Evolutionary conservation across 345 rosid species (phyloP), one percentile per base, ranked within the genome.

Genomic region (Arabidopsis thaliana): DNA sequence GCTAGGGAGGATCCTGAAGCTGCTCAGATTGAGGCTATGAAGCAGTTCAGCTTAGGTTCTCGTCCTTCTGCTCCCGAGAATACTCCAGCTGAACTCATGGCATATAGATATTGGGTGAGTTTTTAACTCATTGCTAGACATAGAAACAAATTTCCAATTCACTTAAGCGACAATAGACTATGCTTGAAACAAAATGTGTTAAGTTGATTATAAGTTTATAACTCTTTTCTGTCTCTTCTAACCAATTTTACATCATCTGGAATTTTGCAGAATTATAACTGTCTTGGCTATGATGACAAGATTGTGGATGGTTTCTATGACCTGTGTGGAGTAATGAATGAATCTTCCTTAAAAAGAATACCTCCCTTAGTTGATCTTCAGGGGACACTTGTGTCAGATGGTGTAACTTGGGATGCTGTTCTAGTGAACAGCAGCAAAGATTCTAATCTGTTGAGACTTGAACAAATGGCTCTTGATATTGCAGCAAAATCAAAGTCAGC

Each of bases 1-100:
- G 96, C 96, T 7, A 93, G 83, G 77, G 98, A 93, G 86, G 98
- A 93, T 82, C 98, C 98, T 63, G 98, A 93, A 80, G 97, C 98
- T 28, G 91, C 90, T 82, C 98, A 93, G 79, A 93, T 93, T 79
- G 97, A 93, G 84, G 94, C 96, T 82, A 91, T 93, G 45, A 93
- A 93, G 82, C 98, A 93, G 79, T 87, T 93, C 59, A 93, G 97
- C 79, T 80, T 91, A 69, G 96, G 96, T 45, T 80, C 93, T 77
- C 84, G 87, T 80, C 87, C 84, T 79, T 59, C 30, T 46, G 89
- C 80, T 79, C 59, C 76, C 33, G 91, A 84, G 63, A 88, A 87
- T 81, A 83, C 97, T 82, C 91, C 93, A 13, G 96, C 94, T 51
- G 98, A 93, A 82, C 86, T 93, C 78, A 84, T 91, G 79, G 98